phyloP scores from a whole-genome alignment of 345 rosid species.

The Citrus medica region DNA sequence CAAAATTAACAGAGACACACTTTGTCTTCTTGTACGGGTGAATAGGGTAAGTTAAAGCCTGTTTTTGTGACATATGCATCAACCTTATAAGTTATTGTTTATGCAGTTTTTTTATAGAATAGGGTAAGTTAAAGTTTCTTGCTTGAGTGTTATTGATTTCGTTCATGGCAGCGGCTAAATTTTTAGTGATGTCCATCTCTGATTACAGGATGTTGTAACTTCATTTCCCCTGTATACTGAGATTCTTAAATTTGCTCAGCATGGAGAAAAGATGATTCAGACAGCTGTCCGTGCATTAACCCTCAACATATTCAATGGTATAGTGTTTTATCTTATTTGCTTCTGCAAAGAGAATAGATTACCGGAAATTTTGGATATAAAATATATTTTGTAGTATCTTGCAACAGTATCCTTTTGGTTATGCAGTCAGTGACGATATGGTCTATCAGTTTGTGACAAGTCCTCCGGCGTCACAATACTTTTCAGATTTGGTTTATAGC shows the following conservation, averaged over 20 bases:
- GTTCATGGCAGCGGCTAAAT: not conserved
- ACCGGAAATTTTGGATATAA: not conserved
- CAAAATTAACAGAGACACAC: slow-evolving; percentile 55
- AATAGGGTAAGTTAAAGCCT: slow-evolving; percentile 44
- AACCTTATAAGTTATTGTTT: not conserved
- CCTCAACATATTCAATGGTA: slow-evolving; percentile 63
- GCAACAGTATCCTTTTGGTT: slow-evolving; percentile 21
- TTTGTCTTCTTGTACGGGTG: slow-evolving; percentile 67
- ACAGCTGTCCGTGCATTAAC: slow-evolving; percentile 71
- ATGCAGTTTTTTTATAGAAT: not conserved
- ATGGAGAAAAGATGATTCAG: slow-evolving; percentile 76
- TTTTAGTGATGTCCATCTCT: not conserved
- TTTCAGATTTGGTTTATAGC: slow-evolving; percentile 50
- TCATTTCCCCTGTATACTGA: slow-evolving; percentile 60
- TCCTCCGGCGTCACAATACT: slow-evolving; percentile 56
- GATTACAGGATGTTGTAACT: slow-evolving; percentile 47
- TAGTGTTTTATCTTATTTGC: slow-evolving; percentile 6
- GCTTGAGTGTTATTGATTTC: not conserved
- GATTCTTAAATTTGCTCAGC: slow-evolving; percentile 64
- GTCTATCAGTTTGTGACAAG: slow-evolving; percentile 48
- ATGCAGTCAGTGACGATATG: slow-evolving; percentile 65
- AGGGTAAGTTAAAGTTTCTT: not conserved
- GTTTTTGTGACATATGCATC: not conserved
- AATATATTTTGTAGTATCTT: slow-evolving; percentile 13
- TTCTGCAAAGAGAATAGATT: not conserved